phyloP scores from a whole-genome alignment of 371 early-diverging fungal species.

The Mortierella sp. region DNA sequence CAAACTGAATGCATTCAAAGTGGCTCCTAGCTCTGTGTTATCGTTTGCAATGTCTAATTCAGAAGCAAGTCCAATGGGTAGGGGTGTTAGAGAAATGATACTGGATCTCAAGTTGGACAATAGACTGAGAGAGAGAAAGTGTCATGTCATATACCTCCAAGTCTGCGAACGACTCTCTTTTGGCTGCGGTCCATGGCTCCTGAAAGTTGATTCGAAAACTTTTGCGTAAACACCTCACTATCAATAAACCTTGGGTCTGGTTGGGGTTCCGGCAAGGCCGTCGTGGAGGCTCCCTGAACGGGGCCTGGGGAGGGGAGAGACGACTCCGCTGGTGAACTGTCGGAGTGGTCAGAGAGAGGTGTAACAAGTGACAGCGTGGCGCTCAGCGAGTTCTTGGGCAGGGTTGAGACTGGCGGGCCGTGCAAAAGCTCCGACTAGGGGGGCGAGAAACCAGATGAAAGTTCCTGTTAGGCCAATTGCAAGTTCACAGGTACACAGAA shows the following conservation, averaged over 20 bases:
- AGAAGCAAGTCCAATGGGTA: neutral
- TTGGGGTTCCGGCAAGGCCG: constrained; percentile 47
- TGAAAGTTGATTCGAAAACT: constrained; percentile 69
- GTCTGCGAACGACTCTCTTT: constrained; percentile 63
- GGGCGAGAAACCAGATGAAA: constrained; percentile 3
- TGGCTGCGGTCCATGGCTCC: constrained; percentile 70
- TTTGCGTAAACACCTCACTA: constrained; percentile 73
- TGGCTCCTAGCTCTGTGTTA: constrained; percentile 91
- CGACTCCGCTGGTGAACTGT: neutral
- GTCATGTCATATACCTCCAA: constrained; percentile 58
- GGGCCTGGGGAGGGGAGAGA: constrained; percentile 68
- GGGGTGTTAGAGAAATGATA: neutral
- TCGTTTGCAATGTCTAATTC: constrained; percentile 69
- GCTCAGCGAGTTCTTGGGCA: constrained; percentile 73
- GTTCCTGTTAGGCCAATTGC: neutral
- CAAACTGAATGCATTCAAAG: constrained; percentile 94
- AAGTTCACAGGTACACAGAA: too few relatives aligned
- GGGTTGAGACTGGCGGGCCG: constrained; percentile 65
- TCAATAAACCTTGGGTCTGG: constrained; percentile 80
- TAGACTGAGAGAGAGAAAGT: neutral
- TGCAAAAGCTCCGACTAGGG: constrained; percentile 78
- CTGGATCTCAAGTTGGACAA: neutral
- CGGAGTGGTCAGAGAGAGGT: constrained; percentile 17
- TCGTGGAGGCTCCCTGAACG: constrained; percentile 51
- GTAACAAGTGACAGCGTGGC: constrained; percentile 37